Base-by-base conservation (phyloP, 306 rosid genomes). In the Prosopis cineraria region DNA sequence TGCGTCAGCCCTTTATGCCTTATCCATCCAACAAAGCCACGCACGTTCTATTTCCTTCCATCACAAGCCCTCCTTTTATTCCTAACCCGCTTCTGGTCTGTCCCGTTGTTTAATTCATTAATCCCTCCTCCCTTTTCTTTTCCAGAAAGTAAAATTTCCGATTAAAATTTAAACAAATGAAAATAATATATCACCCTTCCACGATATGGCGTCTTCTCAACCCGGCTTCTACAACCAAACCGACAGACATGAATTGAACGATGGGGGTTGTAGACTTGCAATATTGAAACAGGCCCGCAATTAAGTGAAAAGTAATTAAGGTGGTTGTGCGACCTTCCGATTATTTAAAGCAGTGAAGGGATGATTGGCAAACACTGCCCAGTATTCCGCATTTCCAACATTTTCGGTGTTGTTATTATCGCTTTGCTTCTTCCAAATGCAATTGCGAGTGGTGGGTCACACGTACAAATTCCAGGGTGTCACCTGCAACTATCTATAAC, bases 21-120 rank as follows among this genome's bases (percentile, higher is more conserved):
- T 67, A 67, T 40, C 93, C 91, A 83, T 84, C 94, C 91, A 88
- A 85, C 91, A 60, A 72, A 65, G 82, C 91, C 82, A 48, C 14
- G 31, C 63, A 1, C 64, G 12, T 52, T 52, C 59, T 52, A 52
- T 52, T 10, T 27, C 36, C 56, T 40, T 30, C 60, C 22, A 13
- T 20, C 59, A 7, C 25, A n/a, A 7, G 10, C 58, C 25, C 27
- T n/a, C 58, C 58, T 50, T 50, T 14, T 47, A 47, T 45, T n/a
- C 55, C 56, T n/a, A 50, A 50, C 58, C n/a, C 58, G 19, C 48
- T 2, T 44, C n/a, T n/a, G n/a, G n/a, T n/a, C n/a, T n/a, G n/a
- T n/a, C n/a, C n/a, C n/a, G n/a, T n/a, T n/a, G n/a, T n/a, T n/a
- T n/a, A n/a, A n/a, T n/a, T n/a, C n/a, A n/a, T n/a, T n/a, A n/a